Conservation (phyloP, 257 asterid species). For the Avicennia marina region DNA sequence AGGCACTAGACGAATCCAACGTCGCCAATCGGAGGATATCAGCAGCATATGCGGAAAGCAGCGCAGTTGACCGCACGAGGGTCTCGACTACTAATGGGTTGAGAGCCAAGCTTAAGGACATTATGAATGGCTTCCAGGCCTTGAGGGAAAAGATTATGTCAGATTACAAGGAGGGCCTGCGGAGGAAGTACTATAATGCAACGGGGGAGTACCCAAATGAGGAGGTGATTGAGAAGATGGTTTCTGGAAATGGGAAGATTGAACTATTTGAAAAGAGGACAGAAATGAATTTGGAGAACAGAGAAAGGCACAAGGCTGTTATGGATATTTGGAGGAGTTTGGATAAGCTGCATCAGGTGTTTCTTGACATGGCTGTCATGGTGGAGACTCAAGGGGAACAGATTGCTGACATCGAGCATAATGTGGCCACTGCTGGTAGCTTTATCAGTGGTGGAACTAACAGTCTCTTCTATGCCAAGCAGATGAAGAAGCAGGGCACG, state of each 20-base stretch:
- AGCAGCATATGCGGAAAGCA: constrained; percentile 39
- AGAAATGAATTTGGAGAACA: constrained; percentile 40
- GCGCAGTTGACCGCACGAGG: constrained; percentile 68
- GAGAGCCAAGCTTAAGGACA: constrained; percentile 54
- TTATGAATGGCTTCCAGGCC: constrained; percentile 65
- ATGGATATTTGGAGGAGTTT: constrained; percentile 84
- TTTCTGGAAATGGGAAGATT: constrained; percentile 42
- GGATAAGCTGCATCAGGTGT: constrained; percentile 84
- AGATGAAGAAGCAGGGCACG: constrained; percentile 48
- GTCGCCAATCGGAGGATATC: constrained; percentile 34
- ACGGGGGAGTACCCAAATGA: constrained; percentile 59
- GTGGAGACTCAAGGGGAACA: constrained; percentile 75
- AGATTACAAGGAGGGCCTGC: constrained; percentile 65
- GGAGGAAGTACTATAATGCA: constrained; percentile 60
- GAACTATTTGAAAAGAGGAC: constrained; percentile 29
- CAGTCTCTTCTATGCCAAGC: constrained; percentile 65
- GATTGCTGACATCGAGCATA: constrained; percentile 61
- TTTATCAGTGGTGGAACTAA: constrained; percentile 71
- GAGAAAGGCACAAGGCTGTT: constrained; percentile 75
- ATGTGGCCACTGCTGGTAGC: constrained; percentile 63
- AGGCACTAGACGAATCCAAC: constrained; percentile 56
- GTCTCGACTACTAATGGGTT: constrained; percentile 57
- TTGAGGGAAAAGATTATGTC: constrained; percentile 55
- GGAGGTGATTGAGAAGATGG: constrained; percentile 59
- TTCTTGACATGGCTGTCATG: constrained; percentile 82